Base-by-base conservation (phyloP, 192 early-diverging fungal species). In the Coemansia guatemalensis region DNA sequence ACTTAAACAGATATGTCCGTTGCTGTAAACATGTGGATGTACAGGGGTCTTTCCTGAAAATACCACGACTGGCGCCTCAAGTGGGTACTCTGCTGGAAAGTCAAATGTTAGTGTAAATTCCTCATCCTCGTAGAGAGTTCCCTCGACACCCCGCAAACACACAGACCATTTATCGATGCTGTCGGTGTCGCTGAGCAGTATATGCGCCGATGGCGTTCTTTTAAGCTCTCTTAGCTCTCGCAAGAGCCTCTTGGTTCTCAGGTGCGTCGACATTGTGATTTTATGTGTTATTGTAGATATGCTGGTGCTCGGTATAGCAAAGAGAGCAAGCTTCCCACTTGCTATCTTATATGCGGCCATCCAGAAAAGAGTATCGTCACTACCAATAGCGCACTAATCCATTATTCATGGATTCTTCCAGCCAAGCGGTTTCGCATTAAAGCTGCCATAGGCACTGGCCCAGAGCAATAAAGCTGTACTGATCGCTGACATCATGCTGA, bases 1-100 rank as follows among this genome's bases (percentile, higher is more conserved):
- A 64, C 93, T 95, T 29, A 98, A 73, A 68, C 96, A 98, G 53
- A 98, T 98, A 62, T 98, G 96, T n/a, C 95, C 95, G 69, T 97
- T 97, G 78, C 87, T 87, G 71, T 94, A 93, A 33, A 89, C 78
- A 67, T 93, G 91, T 30, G 91, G 91, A 57, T 93, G 89, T 32
- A 90, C 73, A 3, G 91, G 91, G 9, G 85, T 66, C 11, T 78
- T 74, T 8, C 79, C 76, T 5, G 84, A 58, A 72, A 93, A 90
- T 3, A 85, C 66, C 6, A 92, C 90, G 22, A 88, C 82, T 12
- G 91, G 91, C 9, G 91, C 82, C 58, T 90, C 89, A 26, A 90
- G 56, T 22, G 91, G 91, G 59, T 93, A 93, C 29, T 85, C 85
- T 7, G 81, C 75, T 44, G 87, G 82, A 71, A 92, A 92, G 44